Evolutionary conservation across 441 rosid species (phyloP).

Genomic region (Erysimum cheiri): DNA sequence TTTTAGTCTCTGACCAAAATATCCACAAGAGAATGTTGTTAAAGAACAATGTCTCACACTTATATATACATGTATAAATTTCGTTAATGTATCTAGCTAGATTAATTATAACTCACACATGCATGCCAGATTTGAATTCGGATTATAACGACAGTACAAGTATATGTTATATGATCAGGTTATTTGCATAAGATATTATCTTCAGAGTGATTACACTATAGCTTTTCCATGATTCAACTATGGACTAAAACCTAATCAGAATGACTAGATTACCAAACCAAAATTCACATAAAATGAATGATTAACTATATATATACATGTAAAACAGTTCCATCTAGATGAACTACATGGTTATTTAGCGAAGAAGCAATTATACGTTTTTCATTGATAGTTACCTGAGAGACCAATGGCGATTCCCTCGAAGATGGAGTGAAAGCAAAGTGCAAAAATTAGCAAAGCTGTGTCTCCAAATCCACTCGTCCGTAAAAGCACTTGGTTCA

Average conservation of each 20-base stretch:
- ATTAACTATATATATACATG: constrained; percentile 12
- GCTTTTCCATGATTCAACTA: not conserved
- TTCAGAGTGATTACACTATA: not conserved
- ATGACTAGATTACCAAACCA: not conserved
- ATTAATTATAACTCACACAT: not conserved
- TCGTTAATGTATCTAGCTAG: not conserved
- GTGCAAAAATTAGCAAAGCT: constrained; percentile 61
- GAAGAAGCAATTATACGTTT: constrained; percentile 1
- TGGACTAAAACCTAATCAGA: not conserved
- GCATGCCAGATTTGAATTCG: not conserved
- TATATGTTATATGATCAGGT: not conserved
- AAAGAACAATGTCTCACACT: not conserved
- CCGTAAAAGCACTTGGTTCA: constrained; percentile 49
- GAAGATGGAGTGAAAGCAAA: constrained; percentile 71
- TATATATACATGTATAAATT: not conserved
- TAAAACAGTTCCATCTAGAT: not conserved
- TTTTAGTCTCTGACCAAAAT: constrained; percentile 45
- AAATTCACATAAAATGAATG: constrained; percentile 9
- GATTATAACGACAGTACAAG: not conserved
- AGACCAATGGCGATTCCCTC: constrained; percentile 81
- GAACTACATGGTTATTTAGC: not conserved
- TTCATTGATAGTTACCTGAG: constrained; percentile 50
- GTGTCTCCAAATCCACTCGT: constrained; percentile 60
- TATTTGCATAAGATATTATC: not conserved
- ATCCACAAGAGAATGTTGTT: constrained; percentile 1